Base-by-base conservation (phyloP, 192 early-diverging fungal genomes). In the Lunasporangiospora selenospora region DNA sequence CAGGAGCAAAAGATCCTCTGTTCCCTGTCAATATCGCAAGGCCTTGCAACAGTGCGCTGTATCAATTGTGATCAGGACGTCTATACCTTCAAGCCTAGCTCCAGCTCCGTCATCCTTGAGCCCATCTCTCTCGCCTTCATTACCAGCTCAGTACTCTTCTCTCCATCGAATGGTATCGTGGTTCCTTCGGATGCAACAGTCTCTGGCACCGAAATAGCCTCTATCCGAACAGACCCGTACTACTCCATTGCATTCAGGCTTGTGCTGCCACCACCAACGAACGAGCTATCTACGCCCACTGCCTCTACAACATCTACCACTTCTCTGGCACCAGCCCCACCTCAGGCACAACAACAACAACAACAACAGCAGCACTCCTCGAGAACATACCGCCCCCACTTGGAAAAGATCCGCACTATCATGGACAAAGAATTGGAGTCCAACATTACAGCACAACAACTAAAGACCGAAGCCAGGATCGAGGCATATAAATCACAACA, bases 1-100 rank as follows among this genome's bases (percentile, higher is more conserved):
- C 43, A 73, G 69, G 69, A 73, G 29, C 69, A 73, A 63, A 73
- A 73, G 58, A 73, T 73, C 24, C 61, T 73, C 3, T 73, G 69
- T 50, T 39, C 38, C 27, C 60, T 73, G 43, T 62, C 69, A 40
- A 73, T 73, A 62, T 56, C 60, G 18, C 55, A 62, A 26, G 54
- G 58, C 27, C 43, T 53, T 16, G 60, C 55, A 16, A 63, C 61
- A 3, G 60, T 58, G 1, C 60, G 43, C 31, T 73, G 69, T 41
- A 24, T 50, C 37, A 73, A 73, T 31, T 73, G 69, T 33, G 49
- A 63, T 44, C 31, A 57, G n/a, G 60, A 58, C 18, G 55, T 73
- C 10, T 73, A 62, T 32, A 58, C 61, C 16, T 73, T 73, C 55
- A 23, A 62, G 55, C 44, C 69, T 13, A 39, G 49, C 32, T 58